phyloP scores from a whole-genome alignment of 208 protist species.

The Tritrichomonas foetus region DNA sequence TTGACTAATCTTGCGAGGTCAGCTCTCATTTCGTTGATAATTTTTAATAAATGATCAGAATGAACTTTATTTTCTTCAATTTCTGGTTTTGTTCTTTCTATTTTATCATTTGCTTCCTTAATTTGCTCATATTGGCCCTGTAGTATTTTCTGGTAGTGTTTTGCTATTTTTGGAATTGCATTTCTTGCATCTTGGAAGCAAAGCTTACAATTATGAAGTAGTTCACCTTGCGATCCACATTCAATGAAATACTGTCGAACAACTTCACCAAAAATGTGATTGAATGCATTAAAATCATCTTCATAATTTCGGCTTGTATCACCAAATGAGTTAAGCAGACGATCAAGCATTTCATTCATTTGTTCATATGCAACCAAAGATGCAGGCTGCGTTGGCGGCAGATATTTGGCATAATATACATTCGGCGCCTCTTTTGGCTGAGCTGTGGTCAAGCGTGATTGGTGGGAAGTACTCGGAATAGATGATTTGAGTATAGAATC shows the following conservation, averaged over 20 bases:
- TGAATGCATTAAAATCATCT: too few species aligned
- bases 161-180: not conserved
- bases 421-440: not conserved
- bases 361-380: not conserved
- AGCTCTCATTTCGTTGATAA: not conserved
- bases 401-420: not conserved
- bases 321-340: not conserved
- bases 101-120: too few species aligned
- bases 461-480: too few species aligned
- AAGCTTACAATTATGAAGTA: not conserved
- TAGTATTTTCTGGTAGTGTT: not conserved
- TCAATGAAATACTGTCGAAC: slow-evolving; percentile 33
- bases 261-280: slow-evolving; percentile 7
- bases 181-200: not conserved
- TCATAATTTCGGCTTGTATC: too few species aligned
- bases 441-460: too few species aligned
- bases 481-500: too few species aligned
- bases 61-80: not conserved
- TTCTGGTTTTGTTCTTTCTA: not conserved
- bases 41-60: not conserved
- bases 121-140: not conserved
- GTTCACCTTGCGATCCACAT: not conserved
- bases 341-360: not conserved
- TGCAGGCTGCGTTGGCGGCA: not conserved
- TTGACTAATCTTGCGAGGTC: not conserved